phyloP scores from a whole-genome alignment of 2,329 filamentous ascomycete genomes.

The Alternaria rosae region DNA sequence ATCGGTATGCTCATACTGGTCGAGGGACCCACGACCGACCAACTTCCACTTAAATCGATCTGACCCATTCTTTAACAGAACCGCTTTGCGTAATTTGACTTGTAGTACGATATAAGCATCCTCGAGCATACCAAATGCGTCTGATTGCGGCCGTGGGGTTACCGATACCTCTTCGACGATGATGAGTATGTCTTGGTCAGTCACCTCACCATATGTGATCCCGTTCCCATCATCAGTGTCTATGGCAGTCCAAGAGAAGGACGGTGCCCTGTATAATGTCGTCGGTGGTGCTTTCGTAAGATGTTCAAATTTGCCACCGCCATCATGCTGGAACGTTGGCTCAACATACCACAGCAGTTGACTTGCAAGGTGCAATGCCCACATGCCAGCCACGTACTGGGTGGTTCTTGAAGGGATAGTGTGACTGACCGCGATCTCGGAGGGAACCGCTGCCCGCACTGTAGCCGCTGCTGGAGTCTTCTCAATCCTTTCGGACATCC shows the following conservation, averaged over 20 bases:
- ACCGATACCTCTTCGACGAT: conserved; percentile 10
- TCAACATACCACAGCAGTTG: neutral
- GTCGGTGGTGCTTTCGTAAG: neutral
- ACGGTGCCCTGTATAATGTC: neutral
- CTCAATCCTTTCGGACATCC: neutral
- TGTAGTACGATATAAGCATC: neutral
- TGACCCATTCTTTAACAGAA: conserved; percentile 1
- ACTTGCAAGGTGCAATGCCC: neutral
- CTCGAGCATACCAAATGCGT: conserved; percentile 19
- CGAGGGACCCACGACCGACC: neutral
- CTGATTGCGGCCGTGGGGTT: conserved; percentile 1
- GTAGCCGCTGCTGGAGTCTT: neutral
- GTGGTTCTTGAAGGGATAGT: neutral
- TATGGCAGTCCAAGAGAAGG: neutral
- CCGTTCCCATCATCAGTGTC: neutral
- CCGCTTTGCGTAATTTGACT: neutral
- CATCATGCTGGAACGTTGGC: neutral
- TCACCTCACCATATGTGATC: conserved; percentile 20
- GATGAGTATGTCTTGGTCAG: conserved; percentile 11
- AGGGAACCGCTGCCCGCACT: neutral
- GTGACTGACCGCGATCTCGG: neutral
- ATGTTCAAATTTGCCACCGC: neutral
- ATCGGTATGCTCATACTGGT: neutral
- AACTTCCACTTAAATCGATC: neutral
- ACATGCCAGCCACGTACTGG: neutral